Conservation (phyloP, 1,284 basidiomycete species). For the Sporisorium graminicola region DNA sequence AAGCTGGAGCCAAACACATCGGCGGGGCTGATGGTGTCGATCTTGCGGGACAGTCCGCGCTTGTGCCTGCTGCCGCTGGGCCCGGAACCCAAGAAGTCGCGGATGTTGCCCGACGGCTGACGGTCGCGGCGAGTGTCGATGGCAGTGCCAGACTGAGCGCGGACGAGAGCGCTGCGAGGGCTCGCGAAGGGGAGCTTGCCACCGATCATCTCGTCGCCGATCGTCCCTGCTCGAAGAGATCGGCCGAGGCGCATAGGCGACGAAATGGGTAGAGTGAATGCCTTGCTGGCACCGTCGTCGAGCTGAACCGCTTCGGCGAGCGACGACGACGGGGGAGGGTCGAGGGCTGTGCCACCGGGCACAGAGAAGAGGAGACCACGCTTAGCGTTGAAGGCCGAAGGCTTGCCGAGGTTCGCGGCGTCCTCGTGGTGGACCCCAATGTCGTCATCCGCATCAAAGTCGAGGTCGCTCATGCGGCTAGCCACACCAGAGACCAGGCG, state of each 20-base stretch:
- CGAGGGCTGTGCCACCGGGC: conserved; percentile 27
- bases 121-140: conserved; percentile 28
- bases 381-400: conserved; percentile 39
- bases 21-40: conserved; percentile 66
- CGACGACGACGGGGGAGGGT: conserved; percentile 49
- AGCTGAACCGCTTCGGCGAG: conserved; percentile 36
- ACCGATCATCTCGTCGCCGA: conserved; percentile 46
- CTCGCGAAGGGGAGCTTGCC: conserved; percentile 48
- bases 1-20: conserved; percentile 62
- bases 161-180: conserved; percentile 49
- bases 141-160: conserved; percentile 41
- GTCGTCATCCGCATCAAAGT: conserved; percentile 50
- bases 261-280: conserved; percentile 16
- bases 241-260: conserved; percentile 35
- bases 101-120: conserved; percentile 45
- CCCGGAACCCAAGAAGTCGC: conserved; percentile 31
- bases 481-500: conserved; percentile 37
- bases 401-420: conserved; percentile 17
- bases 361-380: conserved; percentile 51
- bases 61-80: conserved; percentile 28
- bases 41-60: conserved; percentile 40
- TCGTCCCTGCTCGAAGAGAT: conserved; percentile 24
- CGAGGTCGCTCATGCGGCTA: conserved; percentile 48
- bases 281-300: conserved; percentile 26
- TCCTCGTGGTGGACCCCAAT: conserved; percentile 31